phyloP scores from a whole-genome alignment of 805 yeast genomes.

The Candida saitoana region DNA sequence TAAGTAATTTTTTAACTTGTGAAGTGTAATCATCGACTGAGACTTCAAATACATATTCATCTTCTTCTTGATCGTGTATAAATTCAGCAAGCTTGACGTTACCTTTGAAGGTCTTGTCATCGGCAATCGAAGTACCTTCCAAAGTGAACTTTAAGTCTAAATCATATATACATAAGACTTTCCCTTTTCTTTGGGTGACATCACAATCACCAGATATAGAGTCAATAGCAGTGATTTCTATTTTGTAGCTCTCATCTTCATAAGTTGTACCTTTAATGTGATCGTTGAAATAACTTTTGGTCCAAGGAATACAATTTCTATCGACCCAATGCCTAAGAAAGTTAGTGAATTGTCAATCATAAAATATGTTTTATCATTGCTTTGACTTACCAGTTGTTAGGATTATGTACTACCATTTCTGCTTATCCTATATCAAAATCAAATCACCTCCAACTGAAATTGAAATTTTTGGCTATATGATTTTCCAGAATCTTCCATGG shows the following conservation, averaged over 20 bases:
- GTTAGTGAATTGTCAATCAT: conserved; percentile 12
- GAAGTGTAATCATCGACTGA: conserved; percentile 33
- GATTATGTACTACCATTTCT: conserved; percentile 63
- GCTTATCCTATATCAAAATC: not conserved
- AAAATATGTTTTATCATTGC: not conserved
- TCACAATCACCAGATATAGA: conserved; percentile 68
- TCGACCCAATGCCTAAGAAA: conserved; percentile 65
- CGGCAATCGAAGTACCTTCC: conserved; percentile 35
- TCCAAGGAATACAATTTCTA: conserved; percentile 64
- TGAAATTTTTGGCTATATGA: not conserved
- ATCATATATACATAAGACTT: conserved; percentile 72
- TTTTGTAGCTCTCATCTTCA: conserved; percentile 21
- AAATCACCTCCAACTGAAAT: not conserved
- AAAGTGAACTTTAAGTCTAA: conserved; percentile 50
- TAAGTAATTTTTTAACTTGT: conserved; percentile 44
- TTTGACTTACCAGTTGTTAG: conserved; percentile 59
- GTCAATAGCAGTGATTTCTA: conserved; percentile 37
- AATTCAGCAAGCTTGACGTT: conserved; percentile 58
- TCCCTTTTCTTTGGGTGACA: conserved; percentile 80
- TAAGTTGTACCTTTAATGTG: conserved; percentile 28
- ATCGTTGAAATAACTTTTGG: conserved; percentile 45
- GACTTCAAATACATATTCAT: conserved; percentile 53
- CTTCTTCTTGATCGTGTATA: conserved; percentile 72
- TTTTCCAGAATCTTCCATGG: conserved; percentile 5
- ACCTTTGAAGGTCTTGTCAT: conserved; percentile 31